Conservation (phyloP, 805 yeast species). For the Teunomyces kruisii region DNA sequence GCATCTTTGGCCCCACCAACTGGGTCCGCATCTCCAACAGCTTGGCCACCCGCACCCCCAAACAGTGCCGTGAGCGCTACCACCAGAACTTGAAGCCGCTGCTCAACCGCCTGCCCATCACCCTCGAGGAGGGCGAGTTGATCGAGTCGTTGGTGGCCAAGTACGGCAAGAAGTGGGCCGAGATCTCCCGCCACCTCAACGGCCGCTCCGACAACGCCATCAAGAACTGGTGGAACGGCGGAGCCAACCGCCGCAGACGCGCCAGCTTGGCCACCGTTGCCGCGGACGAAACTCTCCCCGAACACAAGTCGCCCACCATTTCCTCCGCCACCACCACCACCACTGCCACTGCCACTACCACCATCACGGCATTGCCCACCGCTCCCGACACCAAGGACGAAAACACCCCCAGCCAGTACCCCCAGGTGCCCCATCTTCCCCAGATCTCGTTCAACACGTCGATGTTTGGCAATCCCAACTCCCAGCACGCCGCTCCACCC, state of each 20-base stretch:
- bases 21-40: slow-evolving; percentile 85
- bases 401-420: slow-evolving; percentile 6
- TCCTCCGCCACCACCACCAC: too few species aligned
- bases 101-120: slow-evolving; percentile 76
- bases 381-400: too few species aligned
- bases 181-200: slow-evolving; percentile 80
- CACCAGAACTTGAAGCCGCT: slow-evolving; percentile 89
- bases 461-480: slow-evolving; percentile 29
- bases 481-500: too few species aligned
- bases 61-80: slow-evolving; percentile 88
- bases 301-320: too few species aligned
- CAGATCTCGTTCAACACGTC: slow-evolving; percentile 43
- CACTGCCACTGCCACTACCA: too few species aligned
- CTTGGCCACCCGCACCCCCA: slow-evolving; percentile 78
- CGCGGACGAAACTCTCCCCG: too few species aligned
- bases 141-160: slow-evolving; percentile 77
- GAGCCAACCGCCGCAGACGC: slow-evolving; percentile 79
- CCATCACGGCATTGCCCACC: too few species aligned
- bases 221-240: slow-evolving; percentile 97
- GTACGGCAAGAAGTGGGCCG: slow-evolving; percentile 93
- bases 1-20: slow-evolving; percentile 73
- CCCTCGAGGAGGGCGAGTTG: slow-evolving; percentile 77
- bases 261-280: slow-evolving; percentile 26
- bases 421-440: slow-evolving; percentile 23
- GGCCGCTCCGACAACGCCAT: slow-evolving; percentile 91